Evolutionary conservation across 2,329 filamentous ascomycete species (phyloP).

Genomic region (Thermoascus crustaceus): DNA sequence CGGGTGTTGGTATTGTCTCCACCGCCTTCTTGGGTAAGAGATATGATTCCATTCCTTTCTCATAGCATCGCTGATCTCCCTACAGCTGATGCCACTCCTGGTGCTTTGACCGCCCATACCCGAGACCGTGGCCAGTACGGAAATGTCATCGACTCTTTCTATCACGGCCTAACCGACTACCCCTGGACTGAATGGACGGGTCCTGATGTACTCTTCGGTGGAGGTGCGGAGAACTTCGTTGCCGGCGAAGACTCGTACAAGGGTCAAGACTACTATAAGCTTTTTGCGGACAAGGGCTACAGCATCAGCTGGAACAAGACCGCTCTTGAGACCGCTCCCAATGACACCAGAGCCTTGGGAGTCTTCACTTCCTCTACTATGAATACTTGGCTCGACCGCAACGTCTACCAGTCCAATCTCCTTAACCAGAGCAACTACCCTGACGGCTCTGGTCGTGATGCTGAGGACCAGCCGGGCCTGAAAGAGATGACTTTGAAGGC

Average conservation of each 20-base stretch:
- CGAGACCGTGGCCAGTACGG: conserved; percentile 61
- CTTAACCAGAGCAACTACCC: conserved; percentile 60
- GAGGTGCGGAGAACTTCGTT: conserved; percentile 74
- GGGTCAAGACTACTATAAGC: conserved; percentile 62
- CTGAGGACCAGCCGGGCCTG: conserved; percentile 68
- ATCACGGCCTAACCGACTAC: conserved; percentile 71
- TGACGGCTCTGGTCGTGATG: conserved; percentile 54
- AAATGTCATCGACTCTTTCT: conserved; percentile 64
- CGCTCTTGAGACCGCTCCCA: conserved; percentile 51
- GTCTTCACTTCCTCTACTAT: conserved; percentile 69
- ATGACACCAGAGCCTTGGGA: conserved; percentile 59
- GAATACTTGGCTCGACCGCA: conserved; percentile 79
- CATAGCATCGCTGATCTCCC: conserved; percentile 1
- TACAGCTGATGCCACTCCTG: conserved; percentile 74
- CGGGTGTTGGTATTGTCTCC: conserved; percentile 58
- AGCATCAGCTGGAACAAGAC: conserved; percentile 67
- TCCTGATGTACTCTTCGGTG: conserved; percentile 74
- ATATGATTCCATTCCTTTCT: not conserved
- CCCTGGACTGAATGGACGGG: conserved; percentile 68
- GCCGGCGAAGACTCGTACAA: conserved; percentile 54
- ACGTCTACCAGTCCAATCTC: conserved; percentile 67
- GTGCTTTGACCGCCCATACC: conserved; percentile 65
- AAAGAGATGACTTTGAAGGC: conserved; percentile 89
- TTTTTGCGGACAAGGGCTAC: conserved; percentile 67
- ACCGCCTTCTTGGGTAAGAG: conserved; percentile 55